These are phyloP conservation scores for Hypsizygus ulmarius DNA, from an alignment of 1,284 basidiomycete species.

Conservation along the genomic window DNA sequence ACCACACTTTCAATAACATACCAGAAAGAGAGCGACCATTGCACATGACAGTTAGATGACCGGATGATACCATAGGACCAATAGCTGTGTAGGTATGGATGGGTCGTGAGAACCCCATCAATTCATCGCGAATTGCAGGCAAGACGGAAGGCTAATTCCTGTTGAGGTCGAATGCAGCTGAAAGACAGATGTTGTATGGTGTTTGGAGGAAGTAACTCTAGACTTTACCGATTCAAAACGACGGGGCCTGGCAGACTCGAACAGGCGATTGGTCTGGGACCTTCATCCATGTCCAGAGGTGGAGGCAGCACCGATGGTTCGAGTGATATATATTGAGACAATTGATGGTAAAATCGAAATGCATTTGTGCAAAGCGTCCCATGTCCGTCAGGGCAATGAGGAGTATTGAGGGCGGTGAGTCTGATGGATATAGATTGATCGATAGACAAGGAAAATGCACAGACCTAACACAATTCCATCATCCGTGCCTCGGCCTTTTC, in stretches of 20 bases:
- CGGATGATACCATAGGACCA: slow-evolving; percentile 5
- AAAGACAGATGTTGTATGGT: no score
- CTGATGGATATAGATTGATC: slow-evolving; percentile 15
- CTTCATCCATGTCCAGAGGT: neutral
- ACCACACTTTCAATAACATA: neutral
- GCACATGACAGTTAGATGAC: slow-evolving; percentile 1
- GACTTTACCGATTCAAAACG: no score
- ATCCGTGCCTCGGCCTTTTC: no score
- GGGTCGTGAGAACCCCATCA: neutral
- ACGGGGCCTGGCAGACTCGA: no score
- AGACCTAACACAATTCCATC: neutral
- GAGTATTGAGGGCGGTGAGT: slow-evolving; percentile 1
- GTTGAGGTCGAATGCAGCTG: no score
- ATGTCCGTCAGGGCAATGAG: slow-evolving; percentile 7
- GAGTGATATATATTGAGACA: neutral
- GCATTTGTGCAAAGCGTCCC: neutral
- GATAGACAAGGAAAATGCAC: neutral
- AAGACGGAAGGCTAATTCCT: neutral
- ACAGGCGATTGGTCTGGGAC: no score
- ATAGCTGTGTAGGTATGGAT: slow-evolving; percentile 1
- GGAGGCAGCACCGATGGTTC: neutral
- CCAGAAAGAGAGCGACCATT: slow-evolving; percentile 3
- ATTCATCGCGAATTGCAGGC: slow-evolving; percentile 4
- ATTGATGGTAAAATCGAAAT: slow-evolving; percentile 11
- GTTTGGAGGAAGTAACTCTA: no score